phyloP scores from a whole-genome alignment of 164 flowering plant genomes.

The Vitis labrusca region DNA sequence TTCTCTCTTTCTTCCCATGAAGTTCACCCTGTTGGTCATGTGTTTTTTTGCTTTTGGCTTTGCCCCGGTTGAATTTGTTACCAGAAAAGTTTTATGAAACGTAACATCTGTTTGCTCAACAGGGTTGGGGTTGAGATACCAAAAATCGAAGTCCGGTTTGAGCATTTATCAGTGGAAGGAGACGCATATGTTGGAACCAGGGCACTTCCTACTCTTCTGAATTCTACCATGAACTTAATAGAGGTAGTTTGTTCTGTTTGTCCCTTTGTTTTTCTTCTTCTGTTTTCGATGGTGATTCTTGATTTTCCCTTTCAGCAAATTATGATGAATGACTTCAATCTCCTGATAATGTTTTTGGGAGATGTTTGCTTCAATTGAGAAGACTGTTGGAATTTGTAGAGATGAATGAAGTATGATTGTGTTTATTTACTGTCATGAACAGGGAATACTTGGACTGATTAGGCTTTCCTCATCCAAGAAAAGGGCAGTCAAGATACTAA shows the following conservation, averaged over 20 bases:
- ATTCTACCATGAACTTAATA: slow-evolving; percentile 44
- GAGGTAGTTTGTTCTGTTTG: slow-evolving; percentile 33
- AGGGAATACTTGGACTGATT: slow-evolving; percentile 16
- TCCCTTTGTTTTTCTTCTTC: neutral
- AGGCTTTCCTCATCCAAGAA: slow-evolving; percentile 23
- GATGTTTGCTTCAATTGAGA: neutral
- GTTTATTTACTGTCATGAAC: neutral
- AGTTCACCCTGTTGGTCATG: neutral
- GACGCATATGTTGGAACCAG: slow-evolving; percentile 60
- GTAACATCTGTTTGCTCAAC: neutral
- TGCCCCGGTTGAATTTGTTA: neutral
- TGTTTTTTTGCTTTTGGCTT: neutral
- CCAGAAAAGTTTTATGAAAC: neutral
- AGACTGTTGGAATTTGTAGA: too few relatives aligned
- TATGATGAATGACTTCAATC: too few relatives aligned
- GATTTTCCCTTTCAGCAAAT: too few relatives aligned
- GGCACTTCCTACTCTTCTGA: slow-evolving; percentile 65
- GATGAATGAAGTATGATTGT: too few relatives aligned
- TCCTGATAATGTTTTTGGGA: too few relatives aligned
- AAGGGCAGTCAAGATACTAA: slow-evolving; percentile 19
- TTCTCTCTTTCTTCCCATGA: neutral
- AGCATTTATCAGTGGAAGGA: slow-evolving; percentile 56
- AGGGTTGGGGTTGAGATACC: slow-evolving; percentile 71
- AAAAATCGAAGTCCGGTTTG: slow-evolving; percentile 59
- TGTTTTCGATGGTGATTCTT: neutral